Percentiles rank a stretch among this genome's conserved stretches.
These are phyloP conservation scores for Choiromyces venosus DNA, from an alignment of 495 filamentous ascomycete genomes.

Conservation along the genomic window DNA sequence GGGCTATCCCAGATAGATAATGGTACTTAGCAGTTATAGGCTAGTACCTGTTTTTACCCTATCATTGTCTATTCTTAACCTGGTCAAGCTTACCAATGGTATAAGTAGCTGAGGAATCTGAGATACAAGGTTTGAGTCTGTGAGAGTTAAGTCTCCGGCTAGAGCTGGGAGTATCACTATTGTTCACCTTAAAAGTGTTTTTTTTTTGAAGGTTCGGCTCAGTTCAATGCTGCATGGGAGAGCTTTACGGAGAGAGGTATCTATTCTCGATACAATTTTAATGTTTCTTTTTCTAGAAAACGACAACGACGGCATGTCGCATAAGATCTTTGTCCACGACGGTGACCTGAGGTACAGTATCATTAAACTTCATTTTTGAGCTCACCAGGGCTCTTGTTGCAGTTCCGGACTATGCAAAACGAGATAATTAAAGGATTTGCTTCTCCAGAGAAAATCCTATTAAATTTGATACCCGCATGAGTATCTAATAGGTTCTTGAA, in stretches of 20 bases:
- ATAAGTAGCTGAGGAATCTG: neutral
- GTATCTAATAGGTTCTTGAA: neutral
- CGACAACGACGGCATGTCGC: neutral
- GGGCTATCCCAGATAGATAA: neutral
- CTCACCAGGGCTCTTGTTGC: neutral
- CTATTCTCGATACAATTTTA: neutral
- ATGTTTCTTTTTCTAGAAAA: neutral
- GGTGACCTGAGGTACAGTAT: neutral
- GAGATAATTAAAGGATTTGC: neutral
- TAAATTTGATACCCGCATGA: neutral
- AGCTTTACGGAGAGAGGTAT: neutral
- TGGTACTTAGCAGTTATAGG: neutral
- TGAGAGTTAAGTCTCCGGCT: neutral
- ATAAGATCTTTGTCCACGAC: neutral
- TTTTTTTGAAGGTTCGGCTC: rapidly evolving
- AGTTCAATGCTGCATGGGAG: neutral
- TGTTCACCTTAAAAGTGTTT: neutral
- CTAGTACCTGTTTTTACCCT: neutral
- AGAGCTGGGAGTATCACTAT: neutral
- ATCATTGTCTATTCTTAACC: neutral
- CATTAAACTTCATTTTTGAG: neutral
- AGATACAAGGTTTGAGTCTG: neutral
- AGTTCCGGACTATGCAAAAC: neutral
- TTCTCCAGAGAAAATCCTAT: neutral
- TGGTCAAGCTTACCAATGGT: neutral